Conservation (phyloP, 1,284 basidiomycete genomes). For the Leccinum ponderosum region DNA sequence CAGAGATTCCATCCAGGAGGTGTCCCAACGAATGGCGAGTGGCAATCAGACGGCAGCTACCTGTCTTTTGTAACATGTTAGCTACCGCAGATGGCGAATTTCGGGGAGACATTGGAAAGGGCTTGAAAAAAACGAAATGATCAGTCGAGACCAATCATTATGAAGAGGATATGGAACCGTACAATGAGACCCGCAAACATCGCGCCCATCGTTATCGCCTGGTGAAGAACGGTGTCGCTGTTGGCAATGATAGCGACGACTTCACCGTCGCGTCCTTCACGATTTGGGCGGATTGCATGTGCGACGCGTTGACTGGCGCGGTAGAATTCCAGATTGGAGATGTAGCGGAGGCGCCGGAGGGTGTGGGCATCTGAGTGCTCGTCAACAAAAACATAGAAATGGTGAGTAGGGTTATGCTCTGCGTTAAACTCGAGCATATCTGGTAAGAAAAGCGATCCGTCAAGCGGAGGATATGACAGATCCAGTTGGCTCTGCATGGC, state of each 20-base stretch:
- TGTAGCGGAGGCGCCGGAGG: slow-evolving; percentile 2
- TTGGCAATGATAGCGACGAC: slow-evolving; percentile 32
- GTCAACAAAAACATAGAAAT: slow-evolving; percentile 24
- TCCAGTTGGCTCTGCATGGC: neutral
- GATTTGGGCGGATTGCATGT: slow-evolving; percentile 24
- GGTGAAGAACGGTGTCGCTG: slow-evolving; percentile 35
- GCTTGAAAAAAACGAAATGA: slow-evolving; percentile 11
- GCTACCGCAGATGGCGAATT: slow-evolving; percentile 36
- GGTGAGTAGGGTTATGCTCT: slow-evolving; percentile 13
- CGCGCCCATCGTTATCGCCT: slow-evolving; percentile 31
- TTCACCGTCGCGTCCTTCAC: slow-evolving; percentile 13
- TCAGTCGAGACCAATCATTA: neutral
- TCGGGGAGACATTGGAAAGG: slow-evolving; percentile 38
- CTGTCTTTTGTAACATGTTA: slow-evolving; percentile 34
- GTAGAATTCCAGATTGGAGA: slow-evolving; percentile 34
- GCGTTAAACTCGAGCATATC: slow-evolving; percentile 29
- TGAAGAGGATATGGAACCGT: slow-evolving; percentile 4
- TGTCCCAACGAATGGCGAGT: slow-evolving; percentile 26
- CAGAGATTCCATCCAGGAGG: slow-evolving; percentile 28
- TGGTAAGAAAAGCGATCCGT: slow-evolving; percentile 22
- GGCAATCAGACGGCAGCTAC: slow-evolving; percentile 33
- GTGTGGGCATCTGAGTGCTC: slow-evolving; percentile 1
- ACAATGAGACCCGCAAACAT: slow-evolving; percentile 35
- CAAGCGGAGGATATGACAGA: slow-evolving; percentile 20
- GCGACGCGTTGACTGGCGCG: slow-evolving; percentile 34